Percentiles rank a stretch among this genome's conserved stretches.
These are phyloP conservation scores for Euphrasia confusa DNA, from an alignment of 257 asterid species.

Conservation along the genomic window DNA sequence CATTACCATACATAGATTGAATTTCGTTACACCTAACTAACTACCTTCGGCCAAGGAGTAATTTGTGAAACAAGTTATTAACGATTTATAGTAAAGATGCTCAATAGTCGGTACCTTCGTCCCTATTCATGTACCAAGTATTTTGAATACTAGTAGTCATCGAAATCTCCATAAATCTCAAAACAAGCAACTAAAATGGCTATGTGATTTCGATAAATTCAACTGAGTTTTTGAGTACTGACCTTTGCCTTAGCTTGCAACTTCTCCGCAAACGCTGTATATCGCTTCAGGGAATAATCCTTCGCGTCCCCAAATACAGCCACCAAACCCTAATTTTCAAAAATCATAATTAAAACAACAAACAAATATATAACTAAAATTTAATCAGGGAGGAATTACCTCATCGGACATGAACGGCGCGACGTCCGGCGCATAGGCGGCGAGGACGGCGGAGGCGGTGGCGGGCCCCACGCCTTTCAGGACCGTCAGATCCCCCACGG, in stretches of 20 bases:
- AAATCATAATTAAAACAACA: too few relatives aligned
- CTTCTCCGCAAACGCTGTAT: conserved; percentile 55
- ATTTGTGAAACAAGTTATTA: too few relatives aligned
- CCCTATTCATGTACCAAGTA: too few relatives aligned
- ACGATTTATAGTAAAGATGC: too few relatives aligned
- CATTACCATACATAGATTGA: too few relatives aligned
- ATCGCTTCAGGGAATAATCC: conserved; percentile 75
- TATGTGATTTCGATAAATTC: neutral
- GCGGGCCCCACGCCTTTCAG: conserved; percentile 94
- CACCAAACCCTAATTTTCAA: conserved; percentile 53
- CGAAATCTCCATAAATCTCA: too few relatives aligned
- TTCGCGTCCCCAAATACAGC: conserved; percentile 64
- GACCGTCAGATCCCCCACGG: conserved; percentile 57
- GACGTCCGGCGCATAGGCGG: conserved; percentile 75
- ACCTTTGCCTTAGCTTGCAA: conserved; percentile 71
- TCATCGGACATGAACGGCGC: conserved; percentile 87
- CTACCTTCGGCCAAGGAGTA: too few relatives aligned
- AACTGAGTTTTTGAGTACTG: conserved; percentile 13
- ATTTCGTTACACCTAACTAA: too few relatives aligned
- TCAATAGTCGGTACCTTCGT: too few relatives aligned
- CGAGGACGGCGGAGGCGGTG: conserved; percentile 87
- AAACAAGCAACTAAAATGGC: too few relatives aligned
- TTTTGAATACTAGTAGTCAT: too few relatives aligned
- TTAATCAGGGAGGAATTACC: neutral
- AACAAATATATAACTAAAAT: neutral